Percentiles rank a stretch among this genome's conserved stretches.
Conservation (phyloP, 331 rosid species). For the Malus hybrid region DNA sequence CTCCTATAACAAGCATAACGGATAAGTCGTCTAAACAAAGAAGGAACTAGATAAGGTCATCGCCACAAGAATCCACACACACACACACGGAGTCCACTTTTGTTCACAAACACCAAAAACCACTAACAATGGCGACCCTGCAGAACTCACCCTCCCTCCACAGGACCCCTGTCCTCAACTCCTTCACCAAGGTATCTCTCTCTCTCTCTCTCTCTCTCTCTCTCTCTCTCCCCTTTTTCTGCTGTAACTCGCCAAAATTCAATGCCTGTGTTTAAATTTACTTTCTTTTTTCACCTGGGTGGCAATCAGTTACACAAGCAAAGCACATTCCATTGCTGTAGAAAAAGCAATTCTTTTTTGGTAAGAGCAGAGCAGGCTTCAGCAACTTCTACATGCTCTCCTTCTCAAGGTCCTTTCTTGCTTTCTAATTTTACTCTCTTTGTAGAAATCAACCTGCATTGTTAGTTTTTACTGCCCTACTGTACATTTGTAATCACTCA, state of each 20-base stretch:
- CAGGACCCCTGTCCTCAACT: conserved; percentile 16
- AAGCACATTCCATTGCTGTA: conserved; percentile 33
- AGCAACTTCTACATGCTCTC: conserved; percentile 28
- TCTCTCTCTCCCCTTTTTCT: background rate
- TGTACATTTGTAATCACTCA: background rate
- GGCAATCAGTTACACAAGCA: conserved; percentile 32
- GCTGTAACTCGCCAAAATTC: background rate
- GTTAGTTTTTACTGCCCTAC: background rate
- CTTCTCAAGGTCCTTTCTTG: conserved; percentile 50
- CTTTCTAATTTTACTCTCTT: background rate
- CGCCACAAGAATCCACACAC: background rate
- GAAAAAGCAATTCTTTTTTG: conserved; percentile 49
- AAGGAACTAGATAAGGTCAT: conserved; percentile 15
- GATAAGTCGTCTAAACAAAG: background rate
- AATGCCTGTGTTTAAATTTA: background rate
- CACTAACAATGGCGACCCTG: conserved; percentile 9
- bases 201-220: background rate
- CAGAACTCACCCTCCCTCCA: conserved; percentile 19
- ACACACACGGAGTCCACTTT: background rate
- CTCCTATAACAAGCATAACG: background rate
- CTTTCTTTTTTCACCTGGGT: background rate
- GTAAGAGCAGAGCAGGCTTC: conserved; percentile 50
- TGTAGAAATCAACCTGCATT: background rate
- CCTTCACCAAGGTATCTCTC: conserved; percentile 7
- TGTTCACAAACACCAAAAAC: background rate